These are phyloP conservation scores for Teratosphaeriaceae sp. DNA, from an alignment of 2,329 filamentous ascomycete genomes.

Conservation along the genomic window DNA sequence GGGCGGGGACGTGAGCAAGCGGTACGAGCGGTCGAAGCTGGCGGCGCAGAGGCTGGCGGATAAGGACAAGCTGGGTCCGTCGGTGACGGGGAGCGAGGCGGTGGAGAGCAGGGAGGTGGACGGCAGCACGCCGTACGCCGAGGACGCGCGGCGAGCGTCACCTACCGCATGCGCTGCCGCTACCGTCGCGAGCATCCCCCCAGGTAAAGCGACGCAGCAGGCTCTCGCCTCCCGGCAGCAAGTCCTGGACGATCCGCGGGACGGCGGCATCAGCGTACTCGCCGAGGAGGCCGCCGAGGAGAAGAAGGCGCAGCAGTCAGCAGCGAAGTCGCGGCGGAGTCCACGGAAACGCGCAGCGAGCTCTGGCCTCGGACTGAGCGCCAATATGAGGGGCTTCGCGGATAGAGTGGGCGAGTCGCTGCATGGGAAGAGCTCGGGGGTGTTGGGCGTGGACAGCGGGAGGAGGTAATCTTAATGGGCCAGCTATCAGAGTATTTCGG, in stretches of 20 bases:
- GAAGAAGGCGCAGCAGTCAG: constrained; percentile 17
- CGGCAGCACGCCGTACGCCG: constrained; percentile 16
- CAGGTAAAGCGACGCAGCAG: constrained; percentile 34
- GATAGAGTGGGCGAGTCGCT: constrained; percentile 41
- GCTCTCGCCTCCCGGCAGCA: constrained; percentile 34
- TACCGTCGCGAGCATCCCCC: constrained; percentile 16
- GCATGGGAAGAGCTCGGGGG: constrained; percentile 39
- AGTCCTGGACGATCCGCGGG: constrained; percentile 32
- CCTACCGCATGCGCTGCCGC: constrained; percentile 17
- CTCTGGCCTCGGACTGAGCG: constrained; percentile 22
- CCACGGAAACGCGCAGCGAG: constrained; percentile 36
- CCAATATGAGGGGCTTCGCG: constrained; percentile 39
- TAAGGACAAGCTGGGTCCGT: constrained; percentile 36
- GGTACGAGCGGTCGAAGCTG: constrained; percentile 52
- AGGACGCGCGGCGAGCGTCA: constrained; percentile 14
- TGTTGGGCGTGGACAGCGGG: constrained; percentile 37
- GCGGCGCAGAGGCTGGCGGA: constrained; percentile 53
- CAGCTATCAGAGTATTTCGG: too few species aligned
- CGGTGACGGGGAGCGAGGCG: constrained; percentile 11
- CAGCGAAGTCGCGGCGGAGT: constrained; percentile 28
- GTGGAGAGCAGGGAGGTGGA: constrained; percentile 9
- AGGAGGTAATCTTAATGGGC: not conserved
- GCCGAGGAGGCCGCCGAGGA: constrained; percentile 37
- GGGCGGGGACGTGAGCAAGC: constrained; percentile 55
- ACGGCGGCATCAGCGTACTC: constrained; percentile 31